These are phyloP conservation scores for Fusarium sp. DNA, from an alignment of 2,329 filamentous ascomycete species.

Conservation along the genomic window DNA sequence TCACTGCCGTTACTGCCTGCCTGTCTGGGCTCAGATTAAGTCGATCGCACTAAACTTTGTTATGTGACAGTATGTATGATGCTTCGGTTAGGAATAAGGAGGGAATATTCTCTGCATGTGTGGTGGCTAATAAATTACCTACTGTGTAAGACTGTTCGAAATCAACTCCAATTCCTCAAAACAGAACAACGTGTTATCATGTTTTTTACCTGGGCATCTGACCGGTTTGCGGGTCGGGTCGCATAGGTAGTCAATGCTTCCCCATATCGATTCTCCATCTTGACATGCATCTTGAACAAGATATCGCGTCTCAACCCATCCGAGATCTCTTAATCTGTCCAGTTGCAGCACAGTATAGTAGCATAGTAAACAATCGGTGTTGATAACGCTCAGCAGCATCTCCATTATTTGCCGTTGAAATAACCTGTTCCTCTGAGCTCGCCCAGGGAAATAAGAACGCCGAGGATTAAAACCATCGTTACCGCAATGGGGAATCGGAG, in stretches of 20 bases:
- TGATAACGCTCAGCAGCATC: neutral
- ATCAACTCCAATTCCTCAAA: neutral
- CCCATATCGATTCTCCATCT: slow-evolving; percentile 17
- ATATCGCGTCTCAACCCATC: slow-evolving; percentile 1
- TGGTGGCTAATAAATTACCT: neutral
- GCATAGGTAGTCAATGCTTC: neutral
- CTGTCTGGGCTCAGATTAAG: neutral
- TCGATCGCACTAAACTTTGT: slow-evolving; percentile 4
- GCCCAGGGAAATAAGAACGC: neutral
- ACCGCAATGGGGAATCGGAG: neutral
- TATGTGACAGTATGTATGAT: neutral
- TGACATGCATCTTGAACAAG: slow-evolving; percentile 1
- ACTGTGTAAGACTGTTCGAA: neutral
- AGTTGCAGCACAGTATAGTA: neutral
- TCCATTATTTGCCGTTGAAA: neutral
- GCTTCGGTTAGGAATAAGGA: neutral
- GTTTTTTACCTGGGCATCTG: slow-evolving; percentile 5
- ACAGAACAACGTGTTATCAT: slow-evolving; percentile 3
- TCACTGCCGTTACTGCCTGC: neutral
- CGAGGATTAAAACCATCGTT: slow-evolving; percentile 6
- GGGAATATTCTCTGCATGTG: neutral
- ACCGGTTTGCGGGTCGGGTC: slow-evolving; percentile 4
- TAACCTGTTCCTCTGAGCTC: neutral
- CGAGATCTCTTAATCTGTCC: neutral
- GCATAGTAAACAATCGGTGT: neutral